Conservation (phyloP, 2,329 filamentous ascomycete species). For the Pestalotiopsis sp. region DNA sequence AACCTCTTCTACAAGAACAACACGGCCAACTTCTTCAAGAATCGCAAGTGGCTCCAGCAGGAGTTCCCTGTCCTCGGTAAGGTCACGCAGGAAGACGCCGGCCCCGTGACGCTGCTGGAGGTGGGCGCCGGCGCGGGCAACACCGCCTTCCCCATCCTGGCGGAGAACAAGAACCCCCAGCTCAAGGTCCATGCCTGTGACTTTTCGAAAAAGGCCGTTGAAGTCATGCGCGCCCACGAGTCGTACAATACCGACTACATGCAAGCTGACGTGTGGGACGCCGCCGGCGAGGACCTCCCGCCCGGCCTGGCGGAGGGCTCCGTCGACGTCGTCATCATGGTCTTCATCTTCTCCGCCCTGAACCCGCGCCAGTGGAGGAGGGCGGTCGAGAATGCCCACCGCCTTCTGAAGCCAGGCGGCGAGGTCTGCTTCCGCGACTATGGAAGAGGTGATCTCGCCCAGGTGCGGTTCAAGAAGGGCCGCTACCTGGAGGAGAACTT, state of each 20-base stretch:
- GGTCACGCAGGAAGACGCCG: constrained; percentile 71
- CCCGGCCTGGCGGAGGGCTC: constrained; percentile 75
- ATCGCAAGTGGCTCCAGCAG: constrained; percentile 94
- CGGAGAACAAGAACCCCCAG: constrained; percentile 78
- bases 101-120: constrained; percentile 75
- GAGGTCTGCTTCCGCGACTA: constrained; percentile 95
- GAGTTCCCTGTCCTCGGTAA: constrained; percentile 89
- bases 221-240: constrained; percentile 83
- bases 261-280: constrained; percentile 94
- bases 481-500: constrained; percentile 96
- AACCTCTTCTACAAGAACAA: constrained; percentile 99
- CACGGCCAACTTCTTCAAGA: constrained; percentile 96
- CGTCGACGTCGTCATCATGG: constrained; percentile 90
- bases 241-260: constrained; percentile 74
- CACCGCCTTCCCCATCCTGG: constrained; percentile 89
- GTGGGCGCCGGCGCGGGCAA: constrained; percentile 96
- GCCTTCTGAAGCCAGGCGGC: constrained; percentile 88
- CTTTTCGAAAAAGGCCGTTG: constrained; percentile 92
- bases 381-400: constrained; percentile 80
- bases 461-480: constrained; percentile 96
- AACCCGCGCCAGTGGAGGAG: constrained; percentile 82
- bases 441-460: constrained; percentile 90
- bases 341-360: constrained; percentile 96
- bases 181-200: constrained; percentile 92
- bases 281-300: constrained; percentile 72